Percentiles rank a stretch among this genome's conserved stretches.
These are phyloP conservation scores for Symmetrospora coprosmae DNA, from an alignment of 768 basidiomycete genomes.

Conservation along the genomic window DNA sequence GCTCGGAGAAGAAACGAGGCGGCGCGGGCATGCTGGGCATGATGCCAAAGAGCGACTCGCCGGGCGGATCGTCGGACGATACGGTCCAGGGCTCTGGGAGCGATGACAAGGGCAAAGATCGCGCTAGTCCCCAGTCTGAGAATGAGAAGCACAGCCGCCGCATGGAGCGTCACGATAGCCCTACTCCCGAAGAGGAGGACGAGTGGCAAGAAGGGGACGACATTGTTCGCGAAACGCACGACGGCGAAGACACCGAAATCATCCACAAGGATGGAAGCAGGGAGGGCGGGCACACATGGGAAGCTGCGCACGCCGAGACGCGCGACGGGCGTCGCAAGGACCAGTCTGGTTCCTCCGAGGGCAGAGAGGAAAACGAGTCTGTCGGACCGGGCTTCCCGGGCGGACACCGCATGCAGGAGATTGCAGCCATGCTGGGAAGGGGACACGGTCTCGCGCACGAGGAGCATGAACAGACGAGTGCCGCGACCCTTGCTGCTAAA, in stretches of 20 bases:
- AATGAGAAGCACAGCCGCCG: constrained; percentile 25
- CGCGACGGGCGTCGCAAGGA: not conserved
- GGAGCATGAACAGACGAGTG: not conserved
- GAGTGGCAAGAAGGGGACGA: constrained; percentile 24
- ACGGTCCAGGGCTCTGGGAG: too few species aligned
- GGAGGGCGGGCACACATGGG: not conserved
- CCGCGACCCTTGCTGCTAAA: too few species aligned
- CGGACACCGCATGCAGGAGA: not conserved
- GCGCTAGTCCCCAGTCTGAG: not conserved
- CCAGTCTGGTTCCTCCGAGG: too few species aligned
- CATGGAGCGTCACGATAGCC: constrained; percentile 27
- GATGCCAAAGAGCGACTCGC: too few species aligned
- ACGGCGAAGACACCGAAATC: constrained; percentile 4
- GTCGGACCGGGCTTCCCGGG: constrained; percentile 20
- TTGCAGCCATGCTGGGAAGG: constrained; percentile 3
- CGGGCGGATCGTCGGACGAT: too few species aligned
- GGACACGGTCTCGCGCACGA: not conserved
- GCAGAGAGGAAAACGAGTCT: too few species aligned
- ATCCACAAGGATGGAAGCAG: not conserved
- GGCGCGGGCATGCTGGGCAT: not conserved
- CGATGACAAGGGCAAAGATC: not conserved
- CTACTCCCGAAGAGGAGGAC: constrained; percentile 26
- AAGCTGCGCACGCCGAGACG: too few species aligned
- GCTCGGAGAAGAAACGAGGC: not conserved
- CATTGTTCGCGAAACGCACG: constrained; percentile 1